Evolutionary conservation across 306 rosid species (phyloP), one percentile per base, ranked within the genome.

Genomic region (Quercus bicolor): DNA sequence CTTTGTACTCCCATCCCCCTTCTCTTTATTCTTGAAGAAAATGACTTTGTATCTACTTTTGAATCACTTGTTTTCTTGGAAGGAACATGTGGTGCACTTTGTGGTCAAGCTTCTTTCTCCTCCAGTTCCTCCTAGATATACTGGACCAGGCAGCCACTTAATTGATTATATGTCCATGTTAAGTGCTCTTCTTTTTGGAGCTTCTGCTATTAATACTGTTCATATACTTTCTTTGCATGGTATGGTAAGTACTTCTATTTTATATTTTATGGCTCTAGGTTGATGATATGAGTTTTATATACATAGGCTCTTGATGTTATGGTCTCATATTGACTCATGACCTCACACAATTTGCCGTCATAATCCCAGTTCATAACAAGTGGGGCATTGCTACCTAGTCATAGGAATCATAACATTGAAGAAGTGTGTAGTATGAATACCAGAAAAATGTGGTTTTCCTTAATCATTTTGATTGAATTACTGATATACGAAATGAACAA

Each of bases 211-310:
- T 19, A 95, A 92, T 75, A 83, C 85, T 45, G 88, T 90, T 78
- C 97, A 92, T 56, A 90, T 88, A 74, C 86, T 92, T 80, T 83
- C 93, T 62, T 86, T 92, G 86, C 91, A 90, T 77, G 97, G 97
- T 40, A 77, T 85, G 57, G 97, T 92, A 87, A 87, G 97, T 79
- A 74, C 75, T 57, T 72, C 76, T 24, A 61, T 48, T 79, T 8
- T 72, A 45, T 43, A 18, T 69, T 61, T 15, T 82, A 65, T 55
- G 51, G 53, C 52, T 57, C 40, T n/a, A 53, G 34, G 20, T 26
- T 74, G 68, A 54, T 3, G 11, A 59, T 79, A 31, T 66, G 60
- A 54, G 62, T 61, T 78, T 57, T 51, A 56, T 57, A 21, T 28
- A 51, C 76, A 70, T 70, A 64, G 62, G 75, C 60, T 84, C 60